Evolutionary conservation across 2,329 filamentous ascomycete genomes (phyloP), one percentile per base, ranked within the genome.

Genomic region (Talaromyces sp.): DNA sequence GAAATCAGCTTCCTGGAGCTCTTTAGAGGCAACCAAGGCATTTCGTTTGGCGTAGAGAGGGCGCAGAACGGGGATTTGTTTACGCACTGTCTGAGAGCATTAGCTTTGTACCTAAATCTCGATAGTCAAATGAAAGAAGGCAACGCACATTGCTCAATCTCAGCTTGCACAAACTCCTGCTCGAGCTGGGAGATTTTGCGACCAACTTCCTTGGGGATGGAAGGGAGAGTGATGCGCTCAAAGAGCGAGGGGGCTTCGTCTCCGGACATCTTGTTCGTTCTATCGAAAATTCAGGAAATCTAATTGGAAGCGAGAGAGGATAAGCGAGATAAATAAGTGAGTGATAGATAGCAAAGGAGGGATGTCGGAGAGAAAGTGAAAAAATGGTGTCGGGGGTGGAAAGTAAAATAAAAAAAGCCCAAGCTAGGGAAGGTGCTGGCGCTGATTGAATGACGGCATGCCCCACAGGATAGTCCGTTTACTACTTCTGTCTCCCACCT

Each of bases 121-220:
- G 16, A 65, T 33, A 50, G 11, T 11, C 45, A 39, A 60, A 58
- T 39, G 24, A 57, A 33, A 43, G 16, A 41, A 33, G 19, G 16
- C 7, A 43, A 85, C 89, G 76, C 84, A 96, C 93, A 85, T 73
- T 95, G 89, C 76, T 96, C 89, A 41, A 89, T 84, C 79, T 97
- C 93, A 41, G 88, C 88, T 72, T 93, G 87, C 66, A 93, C 89
- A 73, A 97, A 96, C 69, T 96, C 90, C 70, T 88, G 85, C 82
- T 97, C 92, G 69, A 97, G 84, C 65, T 89, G 85, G 66, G 87
- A 86, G 69, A 98, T 87, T 76, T 94, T 87, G 66, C 68, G 72
- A 63, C 68, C 67, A 14, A 72, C 71, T 78, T 92, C 90, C 65
- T 72, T 72, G 33, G 77, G 74, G 63, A 79, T 71, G 57, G 66